Conservation (phyloP, 2,329 filamentous ascomycete species). For the Colletotrichum falcatum region DNA sequence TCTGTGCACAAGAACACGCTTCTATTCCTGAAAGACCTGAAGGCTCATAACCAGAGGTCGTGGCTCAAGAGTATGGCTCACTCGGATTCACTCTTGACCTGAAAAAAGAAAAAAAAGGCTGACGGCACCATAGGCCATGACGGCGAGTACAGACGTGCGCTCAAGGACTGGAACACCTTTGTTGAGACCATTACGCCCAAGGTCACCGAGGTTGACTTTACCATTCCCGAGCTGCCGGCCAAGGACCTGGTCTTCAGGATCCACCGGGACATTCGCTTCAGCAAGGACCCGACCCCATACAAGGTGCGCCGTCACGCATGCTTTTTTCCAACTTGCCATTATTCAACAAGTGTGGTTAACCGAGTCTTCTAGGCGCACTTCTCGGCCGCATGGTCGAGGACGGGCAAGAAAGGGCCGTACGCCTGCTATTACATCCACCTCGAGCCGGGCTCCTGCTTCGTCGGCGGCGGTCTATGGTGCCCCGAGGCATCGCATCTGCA, state of each 20-base stretch:
- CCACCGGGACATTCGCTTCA: constrained; percentile 88
- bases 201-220: constrained; percentile 79
- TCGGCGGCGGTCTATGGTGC: constrained; percentile 87
- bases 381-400: constrained; percentile 87
- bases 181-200: constrained; percentile 78
- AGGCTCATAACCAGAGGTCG: constrained; percentile 67
- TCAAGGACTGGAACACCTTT: constrained; percentile 86
- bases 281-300: constrained; percentile 86
- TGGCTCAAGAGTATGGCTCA: constrained; percentile 67
- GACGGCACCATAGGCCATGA: constrained; percentile 72
- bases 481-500: constrained; percentile 76
- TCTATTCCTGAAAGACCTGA: constrained; percentile 68
- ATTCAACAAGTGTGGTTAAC: neutral
- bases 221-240: constrained; percentile 85
- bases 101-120: constrained; percentile 33
- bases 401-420: constrained; percentile 87
- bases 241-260: constrained; percentile 92
- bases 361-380: constrained; percentile 74
- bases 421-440: constrained; percentile 91
- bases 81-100: constrained; percentile 11
- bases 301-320: constrained; percentile 66
- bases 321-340: neutral
- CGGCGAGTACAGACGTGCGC: constrained; percentile 79
- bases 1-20: constrained; percentile 69
- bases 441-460: constrained; percentile 77